Evolutionary conservation across 1,139 yeast species (phyloP), one percentile per base, ranked within the genome.

Genomic region (Suhomyces taliae): DNA sequence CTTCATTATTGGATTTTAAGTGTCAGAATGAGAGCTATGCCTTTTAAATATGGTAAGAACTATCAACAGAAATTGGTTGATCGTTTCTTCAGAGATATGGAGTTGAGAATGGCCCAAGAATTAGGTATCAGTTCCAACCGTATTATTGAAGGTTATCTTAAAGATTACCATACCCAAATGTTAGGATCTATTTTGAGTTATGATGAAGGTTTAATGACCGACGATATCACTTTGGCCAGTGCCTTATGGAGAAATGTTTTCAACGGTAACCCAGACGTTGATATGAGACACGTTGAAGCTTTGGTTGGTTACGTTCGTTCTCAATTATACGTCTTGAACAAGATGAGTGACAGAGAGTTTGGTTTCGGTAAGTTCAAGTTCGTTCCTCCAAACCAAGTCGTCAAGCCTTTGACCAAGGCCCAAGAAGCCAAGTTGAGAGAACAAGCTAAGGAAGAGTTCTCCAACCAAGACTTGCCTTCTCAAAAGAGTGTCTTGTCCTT

Each of bases 1-100:
- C 76, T 93, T 55, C 99, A 93, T 66, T 84, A 89, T 53, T 93
- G 99, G 99, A 85, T 93, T 61, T 74, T 93, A 45, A 85, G 87
- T 57, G 96, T 89, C 12, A 82, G 99, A 61, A 90, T 93, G 97
- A 82, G 99, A 64, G 95, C 95, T 15, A 78, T 95, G 85, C 98
- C 98, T 0, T 85, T 85, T 64, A 86, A 88, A 61, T 85, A 89
- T 62, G 95, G 97, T 37, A 82, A 82, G 56, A 87, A 87, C 63
- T 93, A 91, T 68, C 97, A 93, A 67, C 97, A 91, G 66, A 90
- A 90, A 65, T 70, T 95, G 43, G 87, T 91, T 39, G 97, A 95
- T 65, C 79, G 96, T 57, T 82, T 90, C 42, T 95, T 93, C 70
- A 82, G 82, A 52, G 99, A 93, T 64, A 87, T 93, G 71, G 98